Conservation (phyloP, 139 green algal genomes). For the Parachlorella kessleri region DNA sequence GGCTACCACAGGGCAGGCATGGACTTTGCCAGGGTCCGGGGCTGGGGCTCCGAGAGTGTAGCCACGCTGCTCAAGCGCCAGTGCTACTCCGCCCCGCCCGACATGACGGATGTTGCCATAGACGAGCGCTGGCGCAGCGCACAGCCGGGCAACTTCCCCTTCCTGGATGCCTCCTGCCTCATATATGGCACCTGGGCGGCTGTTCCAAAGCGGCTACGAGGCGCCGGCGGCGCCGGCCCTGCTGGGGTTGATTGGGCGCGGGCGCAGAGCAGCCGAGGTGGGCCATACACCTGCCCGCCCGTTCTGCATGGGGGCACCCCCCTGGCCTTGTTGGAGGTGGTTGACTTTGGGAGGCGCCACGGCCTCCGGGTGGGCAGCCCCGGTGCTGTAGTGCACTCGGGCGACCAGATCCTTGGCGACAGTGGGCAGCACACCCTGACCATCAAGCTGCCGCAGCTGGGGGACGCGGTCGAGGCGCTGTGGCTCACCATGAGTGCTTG, state of each 20-base stretch:
- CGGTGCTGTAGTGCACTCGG: constrained; percentile 28
- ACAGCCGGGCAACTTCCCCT: neutral
- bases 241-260: constrained; percentile 2
- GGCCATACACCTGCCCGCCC: neutral
- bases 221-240: neutral
- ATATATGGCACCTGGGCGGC: neutral
- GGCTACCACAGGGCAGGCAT: constrained; percentile 28
- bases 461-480: neutral
- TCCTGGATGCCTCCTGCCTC: constrained; percentile 17
- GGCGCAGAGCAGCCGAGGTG: constrained; percentile 7
- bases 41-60: constrained; percentile 21
- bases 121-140: constrained; percentile 3
- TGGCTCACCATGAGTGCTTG: neutral
- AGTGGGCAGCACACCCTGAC: constrained; percentile 14
- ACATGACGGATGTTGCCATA: constrained; percentile 29
- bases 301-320: neutral
- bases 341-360: neutral
- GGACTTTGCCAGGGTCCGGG: constrained; percentile 35
- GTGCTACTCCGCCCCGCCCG: constrained; percentile 38
- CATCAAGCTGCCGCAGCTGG: constrained; percentile 5
- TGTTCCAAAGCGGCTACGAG: neutral
- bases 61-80: constrained; percentile 41
- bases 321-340: neutral
- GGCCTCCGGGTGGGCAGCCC: neutral
- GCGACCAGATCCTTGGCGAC: constrained; percentile 31